A percentile compares a stretch with the other conserved stretches of the same genome.
Evolutionary conservation across 345 rosid species (phyloP).

Genomic region (Corymbia maculata): DNA sequence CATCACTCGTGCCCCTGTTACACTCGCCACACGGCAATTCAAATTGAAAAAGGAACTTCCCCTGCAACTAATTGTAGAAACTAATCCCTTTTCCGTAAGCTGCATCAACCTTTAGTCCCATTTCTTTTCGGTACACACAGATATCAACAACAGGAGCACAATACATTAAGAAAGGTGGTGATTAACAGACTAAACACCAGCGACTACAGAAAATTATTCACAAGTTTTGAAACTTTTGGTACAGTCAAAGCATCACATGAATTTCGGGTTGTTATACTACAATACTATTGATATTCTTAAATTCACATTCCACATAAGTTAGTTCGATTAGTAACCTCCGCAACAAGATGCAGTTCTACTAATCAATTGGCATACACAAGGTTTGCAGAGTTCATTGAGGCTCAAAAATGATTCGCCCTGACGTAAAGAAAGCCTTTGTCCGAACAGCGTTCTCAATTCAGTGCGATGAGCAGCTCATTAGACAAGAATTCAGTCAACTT

Average conservation of each 20-base stretch:
- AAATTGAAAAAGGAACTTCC: background rate
- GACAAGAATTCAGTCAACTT: background rate
- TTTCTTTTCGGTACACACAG: background rate
- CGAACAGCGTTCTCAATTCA: background rate
- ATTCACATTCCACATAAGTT: background rate
- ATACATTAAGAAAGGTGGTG: background rate
- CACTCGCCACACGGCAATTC: background rate
- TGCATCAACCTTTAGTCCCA: background rate
- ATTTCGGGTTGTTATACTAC: background rate
- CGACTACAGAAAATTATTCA: background rate
- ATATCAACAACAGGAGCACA: background rate
- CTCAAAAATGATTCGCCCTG: background rate
- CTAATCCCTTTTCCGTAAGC: background rate
- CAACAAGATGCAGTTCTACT: background rate
- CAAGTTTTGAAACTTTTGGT: background rate
- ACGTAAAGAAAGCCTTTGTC: background rate
- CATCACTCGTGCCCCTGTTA: background rate
- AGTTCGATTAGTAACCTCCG: background rate
- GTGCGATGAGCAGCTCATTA: background rate
- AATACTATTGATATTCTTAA: background rate
- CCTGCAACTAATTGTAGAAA: background rate
- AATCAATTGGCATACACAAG: background rate
- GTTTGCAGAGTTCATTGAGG: background rate
- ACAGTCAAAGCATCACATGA: background rate
- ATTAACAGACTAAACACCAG: rapidly evolving